These are phyloP conservation scores for Citrus maxima DNA, from an alignment of 345 rosid species.

Conservation along the genomic window DNA sequence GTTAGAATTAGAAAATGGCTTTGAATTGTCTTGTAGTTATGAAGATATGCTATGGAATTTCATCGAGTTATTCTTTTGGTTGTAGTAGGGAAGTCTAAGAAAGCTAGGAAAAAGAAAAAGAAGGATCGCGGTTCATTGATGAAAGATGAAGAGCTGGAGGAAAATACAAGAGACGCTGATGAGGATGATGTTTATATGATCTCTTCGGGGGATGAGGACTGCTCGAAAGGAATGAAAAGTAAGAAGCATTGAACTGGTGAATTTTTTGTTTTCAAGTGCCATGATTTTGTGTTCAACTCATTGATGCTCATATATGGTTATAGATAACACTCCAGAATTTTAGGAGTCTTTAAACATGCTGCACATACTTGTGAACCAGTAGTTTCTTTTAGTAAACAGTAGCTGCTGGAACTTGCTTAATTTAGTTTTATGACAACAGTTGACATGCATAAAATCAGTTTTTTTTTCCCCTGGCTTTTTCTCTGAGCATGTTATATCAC, in stretches of 20 bases:
- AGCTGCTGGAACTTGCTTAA: too few relatives aligned
- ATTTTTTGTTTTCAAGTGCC: background rate
- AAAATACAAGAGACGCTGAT: slow-evolving; percentile 10
- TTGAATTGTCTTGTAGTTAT: background rate
- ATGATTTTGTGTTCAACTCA: background rate
- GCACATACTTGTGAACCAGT: background rate
- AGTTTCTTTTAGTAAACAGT: background rate
- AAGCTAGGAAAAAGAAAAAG: slow-evolving; percentile 32
- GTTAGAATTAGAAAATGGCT: background rate
- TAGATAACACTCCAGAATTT: background rate
- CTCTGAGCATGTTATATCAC: background rate
- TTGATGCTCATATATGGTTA: background rate
- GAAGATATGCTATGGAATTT: background rate
- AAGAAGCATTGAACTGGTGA: slow-evolving; percentile 3
- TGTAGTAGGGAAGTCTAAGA: slow-evolving; percentile 33
- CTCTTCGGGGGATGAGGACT: slow-evolving; percentile 36
- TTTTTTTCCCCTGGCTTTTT: background rate
- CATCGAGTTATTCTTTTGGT: background rate
- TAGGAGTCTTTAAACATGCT: background rate
- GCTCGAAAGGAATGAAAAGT: slow-evolving; percentile 40
- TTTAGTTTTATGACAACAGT: background rate
- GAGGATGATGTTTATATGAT: slow-evolving; percentile 21
- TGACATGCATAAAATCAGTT: background rate
- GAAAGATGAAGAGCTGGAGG: background rate
- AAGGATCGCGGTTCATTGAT: slow-evolving; percentile 10